Percentiles rank a stretch among this genome's conserved stretches.
Conservation (phyloP, 2,329 filamentous ascomycete genomes). For the Sclerotinia borealis region DNA sequence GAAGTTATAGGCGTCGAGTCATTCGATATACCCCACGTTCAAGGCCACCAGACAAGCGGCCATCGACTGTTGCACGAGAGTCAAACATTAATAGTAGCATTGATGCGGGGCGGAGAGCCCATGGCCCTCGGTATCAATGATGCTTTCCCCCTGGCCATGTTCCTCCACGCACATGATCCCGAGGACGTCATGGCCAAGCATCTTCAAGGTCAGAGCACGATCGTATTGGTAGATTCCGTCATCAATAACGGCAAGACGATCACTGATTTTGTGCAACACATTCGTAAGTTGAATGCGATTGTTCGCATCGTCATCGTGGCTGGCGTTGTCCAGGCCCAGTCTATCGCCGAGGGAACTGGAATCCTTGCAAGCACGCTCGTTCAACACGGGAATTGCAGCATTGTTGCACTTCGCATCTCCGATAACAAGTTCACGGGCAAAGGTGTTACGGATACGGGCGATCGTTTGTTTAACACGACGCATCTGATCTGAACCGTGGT, state of each 20-base stretch:
- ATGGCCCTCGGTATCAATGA: slow-evolving; percentile 54
- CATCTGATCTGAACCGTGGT: slow-evolving; percentile 20
- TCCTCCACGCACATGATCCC: slow-evolving; percentile 40
- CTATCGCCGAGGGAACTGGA: slow-evolving; percentile 12
- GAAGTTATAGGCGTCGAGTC: slow-evolving; percentile 45
- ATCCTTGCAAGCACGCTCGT: slow-evolving; percentile 29
- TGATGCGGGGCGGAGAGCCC: slow-evolving; percentile 59
- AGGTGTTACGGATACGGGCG: slow-evolving; percentile 50
- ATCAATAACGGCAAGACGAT: slow-evolving; percentile 51
- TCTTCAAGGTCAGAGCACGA: slow-evolving; percentile 34
- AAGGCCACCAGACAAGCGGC: slow-evolving; percentile 40
- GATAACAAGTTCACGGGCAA: slow-evolving; percentile 49
- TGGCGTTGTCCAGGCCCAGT: slow-evolving; percentile 45
- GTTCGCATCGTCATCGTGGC: slow-evolving; percentile 49
- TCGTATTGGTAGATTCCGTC: slow-evolving; percentile 55
- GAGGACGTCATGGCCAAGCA: slow-evolving; percentile 40
- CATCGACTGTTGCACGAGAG: slow-evolving; percentile 42
- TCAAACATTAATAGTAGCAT: slow-evolving; percentile 46
- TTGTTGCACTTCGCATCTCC: slow-evolving; percentile 48
- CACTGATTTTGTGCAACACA: slow-evolving; percentile 41
- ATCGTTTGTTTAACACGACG: slow-evolving; percentile 52
- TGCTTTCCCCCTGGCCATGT: slow-evolving; percentile 45
- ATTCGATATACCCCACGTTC: slow-evolving; percentile 45
- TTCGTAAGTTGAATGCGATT: slow-evolving; percentile 36
- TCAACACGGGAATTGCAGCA: background rate